Evolutionary conservation across 2,329 filamentous ascomycete species (phyloP).

Genomic region (Epichloe sibirici): DNA sequence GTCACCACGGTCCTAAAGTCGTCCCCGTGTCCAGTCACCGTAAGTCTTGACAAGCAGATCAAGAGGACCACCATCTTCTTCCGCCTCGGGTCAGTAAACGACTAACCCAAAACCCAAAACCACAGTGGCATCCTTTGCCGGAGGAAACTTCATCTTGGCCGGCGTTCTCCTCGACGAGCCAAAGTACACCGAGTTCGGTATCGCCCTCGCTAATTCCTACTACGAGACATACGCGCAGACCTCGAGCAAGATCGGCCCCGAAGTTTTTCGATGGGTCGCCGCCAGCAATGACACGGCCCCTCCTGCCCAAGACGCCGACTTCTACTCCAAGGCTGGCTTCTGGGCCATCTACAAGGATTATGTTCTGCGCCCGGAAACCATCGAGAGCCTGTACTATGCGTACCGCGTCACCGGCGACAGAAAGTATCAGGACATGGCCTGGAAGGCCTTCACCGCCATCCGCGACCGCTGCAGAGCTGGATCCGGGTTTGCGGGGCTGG

Average conservation of each 20-base stretch:
- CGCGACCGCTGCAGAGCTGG: conserved; percentile 49
- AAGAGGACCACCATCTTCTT: background rate
- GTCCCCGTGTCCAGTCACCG: conserved; percentile 37
- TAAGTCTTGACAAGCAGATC: conserved; percentile 18
- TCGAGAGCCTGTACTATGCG: conserved; percentile 80
- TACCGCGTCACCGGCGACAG: conserved; percentile 64
- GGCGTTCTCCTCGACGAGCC: conserved; percentile 54
- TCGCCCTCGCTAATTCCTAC: conserved; percentile 59
- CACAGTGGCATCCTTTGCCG: conserved; percentile 66
- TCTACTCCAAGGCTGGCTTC: conserved; percentile 47
- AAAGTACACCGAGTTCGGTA: conserved; percentile 62
- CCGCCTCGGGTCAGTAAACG: background rate
- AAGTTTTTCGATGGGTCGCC: conserved; percentile 51
- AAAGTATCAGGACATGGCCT: conserved; percentile 75
- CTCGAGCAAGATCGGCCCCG: conserved; percentile 63
- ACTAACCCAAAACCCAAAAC: background rate
- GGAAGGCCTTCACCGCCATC: conserved; percentile 63
- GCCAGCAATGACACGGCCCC: conserved; percentile 26
- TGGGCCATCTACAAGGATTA: conserved; percentile 31
- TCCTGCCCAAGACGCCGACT: conserved; percentile 47
- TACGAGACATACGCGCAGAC: conserved; percentile 62
- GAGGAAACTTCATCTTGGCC: conserved; percentile 75
- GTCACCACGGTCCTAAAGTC: conserved; percentile 35
- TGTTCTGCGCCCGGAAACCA: conserved; percentile 64
- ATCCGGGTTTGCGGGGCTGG: conserved; percentile 54